Percentiles rank a stretch among this genome's conserved stretches.
Conservation (phyloP, 768 basidiomycete species). For the Cyclocybe aegerita region DNA sequence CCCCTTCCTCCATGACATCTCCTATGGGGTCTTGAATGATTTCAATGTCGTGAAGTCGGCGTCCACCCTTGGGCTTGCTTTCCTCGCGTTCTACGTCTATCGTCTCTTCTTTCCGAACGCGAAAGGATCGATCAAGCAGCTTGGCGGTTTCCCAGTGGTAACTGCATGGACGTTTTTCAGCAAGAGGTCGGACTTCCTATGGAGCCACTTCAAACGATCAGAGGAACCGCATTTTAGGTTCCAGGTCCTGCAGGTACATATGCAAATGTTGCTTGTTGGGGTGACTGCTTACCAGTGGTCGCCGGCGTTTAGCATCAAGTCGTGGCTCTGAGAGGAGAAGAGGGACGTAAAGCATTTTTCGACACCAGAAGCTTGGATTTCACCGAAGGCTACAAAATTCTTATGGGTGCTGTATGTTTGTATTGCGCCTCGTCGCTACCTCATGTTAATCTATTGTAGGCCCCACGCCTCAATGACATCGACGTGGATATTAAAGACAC, state of each 20-base stretch:
- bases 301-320: slow-evolving; percentile 16
- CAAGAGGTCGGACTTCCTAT: slow-evolving; percentile 27
- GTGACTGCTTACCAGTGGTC: not conserved
- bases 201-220: slow-evolving; percentile 20
- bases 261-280: not conserved
- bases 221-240: slow-evolving; percentile 26
- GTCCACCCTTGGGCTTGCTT: too few species aligned
- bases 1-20: too few species aligned
- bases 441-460: too few species aligned
- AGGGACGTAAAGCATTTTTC: slow-evolving; percentile 26
- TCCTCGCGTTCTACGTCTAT: too few species aligned
- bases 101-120: too few species aligned
- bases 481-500: slow-evolving; percentile 3
- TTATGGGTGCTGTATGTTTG: slow-evolving; percentile 20
- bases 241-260: slow-evolving; percentile 26
- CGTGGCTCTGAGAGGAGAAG: slow-evolving; percentile 15
- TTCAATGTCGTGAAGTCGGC: too few species aligned
- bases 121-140: not conserved
- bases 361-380: slow-evolving; percentile 21
- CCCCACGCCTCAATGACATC: slow-evolving; percentile 20
- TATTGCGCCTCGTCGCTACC: too few species aligned
- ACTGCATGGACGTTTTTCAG: slow-evolving; percentile 32
- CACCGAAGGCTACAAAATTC: slow-evolving; percentile 28
- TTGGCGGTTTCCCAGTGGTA: slow-evolving; percentile 26
- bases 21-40: too few species aligned